Base-by-base conservation (phyloP, 192 early-diverging fungal genomes). In the Dissophora ornata region DNA sequence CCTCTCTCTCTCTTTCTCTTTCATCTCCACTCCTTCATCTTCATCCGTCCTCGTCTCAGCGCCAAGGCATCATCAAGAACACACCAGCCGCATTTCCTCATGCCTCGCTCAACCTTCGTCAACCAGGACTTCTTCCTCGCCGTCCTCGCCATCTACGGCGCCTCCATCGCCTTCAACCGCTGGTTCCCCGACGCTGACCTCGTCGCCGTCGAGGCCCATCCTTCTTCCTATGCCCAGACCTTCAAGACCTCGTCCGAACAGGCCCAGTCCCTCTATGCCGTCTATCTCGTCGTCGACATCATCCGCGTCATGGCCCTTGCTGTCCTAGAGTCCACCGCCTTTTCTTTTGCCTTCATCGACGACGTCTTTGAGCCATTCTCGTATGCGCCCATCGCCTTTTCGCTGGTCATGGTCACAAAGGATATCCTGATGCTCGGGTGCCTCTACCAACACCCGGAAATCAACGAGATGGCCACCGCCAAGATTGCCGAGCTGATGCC, bases 81-180 rank as follows among this genome's bases (percentile, higher is more conserved):
- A 57, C 36, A 38, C 6, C 36, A 38, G 7, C 36, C 7, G 21
- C 49, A 59, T 46, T 40, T 29, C 67, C 30, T 29, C 46, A 77
- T 77, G 73, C 73, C 64, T 55, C 57, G 73, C 51, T 60, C 64
- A 34, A 59, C 53, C 22, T 67, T 77, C 24, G 32, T 67, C 42
- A 49, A 77, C 53, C 73, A 77, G 45, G 73, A 77, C 19, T 67
- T 77, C 25, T 32, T 77, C 59, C 44, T 77, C 25, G 33, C 33
- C 21, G 59, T 77, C 47, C 51, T 77, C 21, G 65, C 73, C 28
- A 46, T 77, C 29, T 77, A 62, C 13, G 58, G 52, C 8, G 52
- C 50, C 33, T 38, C 73, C 10, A 22, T 77, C 30, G 73, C 73
- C 28, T 77, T 77, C 59, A 51, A 33, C 58, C 73, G 73, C 29